phyloP scores from a whole-genome alignment of 2,329 filamentous ascomycete species.

The Aureobasidium sp. region DNA sequence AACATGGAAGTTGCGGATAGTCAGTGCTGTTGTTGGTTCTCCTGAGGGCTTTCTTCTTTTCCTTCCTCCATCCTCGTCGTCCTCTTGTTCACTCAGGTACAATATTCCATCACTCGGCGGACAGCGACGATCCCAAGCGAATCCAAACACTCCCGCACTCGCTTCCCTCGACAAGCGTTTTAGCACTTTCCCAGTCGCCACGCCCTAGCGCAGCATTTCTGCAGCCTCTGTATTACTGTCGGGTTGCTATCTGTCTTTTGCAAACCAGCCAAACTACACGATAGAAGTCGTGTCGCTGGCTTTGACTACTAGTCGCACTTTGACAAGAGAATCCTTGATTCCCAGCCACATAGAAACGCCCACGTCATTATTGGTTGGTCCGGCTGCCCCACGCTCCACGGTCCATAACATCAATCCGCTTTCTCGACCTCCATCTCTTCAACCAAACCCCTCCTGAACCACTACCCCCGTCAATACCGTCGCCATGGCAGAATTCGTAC shows the following conservation, averaged over 20 bases:
- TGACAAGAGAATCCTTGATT: neutral
- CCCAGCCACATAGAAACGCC: neutral
- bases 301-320: neutral
- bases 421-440: neutral
- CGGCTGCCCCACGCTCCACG: slow-evolving; percentile 6
- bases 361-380: neutral
- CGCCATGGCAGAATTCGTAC: slow-evolving; percentile 97
- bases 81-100: neutral
- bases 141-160: neutral
- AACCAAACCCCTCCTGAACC: neutral
- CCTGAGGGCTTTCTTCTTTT: neutral
- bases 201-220: neutral
- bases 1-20: neutral
- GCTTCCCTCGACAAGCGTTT: neutral
- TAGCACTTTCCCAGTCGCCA: neutral
- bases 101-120: neutral
- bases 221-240: neutral
- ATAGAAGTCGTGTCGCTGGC: neutral
- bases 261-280: neutral
- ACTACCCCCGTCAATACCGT: slow-evolving; percentile 15
- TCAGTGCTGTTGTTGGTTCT: neutral
- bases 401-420: neutral
- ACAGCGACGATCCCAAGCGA: neutral
- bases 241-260: neutral
- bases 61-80: neutral